Percentiles rank a stretch among this genome's conserved stretches.
These are phyloP conservation scores for Aspergillus homomorphus DNA, from an alignment of 495 filamentous ascomycete species.

Conservation along the genomic window DNA sequence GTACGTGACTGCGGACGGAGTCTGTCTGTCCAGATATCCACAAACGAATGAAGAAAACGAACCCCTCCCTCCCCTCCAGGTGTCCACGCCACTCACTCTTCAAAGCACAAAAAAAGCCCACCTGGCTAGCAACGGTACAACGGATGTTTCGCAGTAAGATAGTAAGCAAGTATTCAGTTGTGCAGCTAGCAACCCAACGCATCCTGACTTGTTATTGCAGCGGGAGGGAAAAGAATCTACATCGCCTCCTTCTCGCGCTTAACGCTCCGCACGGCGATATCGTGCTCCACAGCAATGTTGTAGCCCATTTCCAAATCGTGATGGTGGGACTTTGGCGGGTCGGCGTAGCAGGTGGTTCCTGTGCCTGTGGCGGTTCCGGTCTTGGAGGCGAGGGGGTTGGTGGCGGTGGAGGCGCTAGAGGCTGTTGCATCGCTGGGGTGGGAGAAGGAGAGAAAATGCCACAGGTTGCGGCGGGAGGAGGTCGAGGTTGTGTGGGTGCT, in stretches of 20 bases:
- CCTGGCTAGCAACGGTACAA: too few relatives aligned
- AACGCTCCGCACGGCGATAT: slow-evolving; percentile 29
- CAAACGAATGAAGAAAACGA: too few relatives aligned
- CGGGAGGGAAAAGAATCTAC: too few relatives aligned
- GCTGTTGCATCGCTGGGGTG: slow-evolving; percentile 10
- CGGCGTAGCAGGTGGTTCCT: slow-evolving; percentile 30
- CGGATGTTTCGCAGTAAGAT: too few relatives aligned
- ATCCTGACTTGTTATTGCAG: too few relatives aligned
- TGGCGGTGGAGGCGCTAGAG: not conserved
- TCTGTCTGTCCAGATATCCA: too few relatives aligned
- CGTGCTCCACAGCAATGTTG: slow-evolving; percentile 35
- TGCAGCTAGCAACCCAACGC: too few relatives aligned
- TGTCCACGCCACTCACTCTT: too few relatives aligned
- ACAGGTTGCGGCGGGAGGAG: slow-evolving; percentile 27
- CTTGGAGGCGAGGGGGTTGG: not conserved
- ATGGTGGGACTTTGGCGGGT: slow-evolving; percentile 14
- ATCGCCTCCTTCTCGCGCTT: slow-evolving; percentile 8
- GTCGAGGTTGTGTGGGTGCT: slow-evolving; percentile 2
- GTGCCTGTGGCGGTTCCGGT: not conserved
- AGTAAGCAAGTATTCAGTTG: too few relatives aligned
- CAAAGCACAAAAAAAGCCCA: too few relatives aligned
- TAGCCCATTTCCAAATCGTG: slow-evolving; percentile 17
- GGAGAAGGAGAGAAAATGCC: slow-evolving; percentile 23
- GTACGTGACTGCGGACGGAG: too few relatives aligned
- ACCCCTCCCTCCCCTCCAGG: too few relatives aligned